Evolutionary conservation across 208 protist genomes (phyloP).

Genomic region (Leishmania gerbilli): DNA sequence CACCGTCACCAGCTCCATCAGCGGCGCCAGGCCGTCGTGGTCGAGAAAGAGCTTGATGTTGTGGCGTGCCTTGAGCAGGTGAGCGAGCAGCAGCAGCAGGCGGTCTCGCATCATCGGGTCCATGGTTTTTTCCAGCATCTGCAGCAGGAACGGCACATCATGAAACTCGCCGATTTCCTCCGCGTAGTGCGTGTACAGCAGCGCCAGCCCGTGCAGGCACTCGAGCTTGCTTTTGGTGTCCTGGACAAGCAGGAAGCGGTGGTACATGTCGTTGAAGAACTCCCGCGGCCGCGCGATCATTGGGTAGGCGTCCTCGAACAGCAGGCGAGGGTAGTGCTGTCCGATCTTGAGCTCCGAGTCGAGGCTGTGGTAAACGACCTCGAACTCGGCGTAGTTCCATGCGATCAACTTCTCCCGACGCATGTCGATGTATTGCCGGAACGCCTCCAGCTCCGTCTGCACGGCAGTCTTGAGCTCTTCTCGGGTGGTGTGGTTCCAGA

Average conservation of each 20-base stretch:
- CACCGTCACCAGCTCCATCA: slow-evolving; percentile 91
- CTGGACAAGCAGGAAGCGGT: slow-evolving; percentile 91
- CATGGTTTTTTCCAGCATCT: slow-evolving; percentile 71
- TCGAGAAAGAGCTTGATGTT: slow-evolving; percentile 95
- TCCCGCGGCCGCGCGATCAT: slow-evolving; percentile 78
- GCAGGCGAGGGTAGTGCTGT: slow-evolving; percentile 86
- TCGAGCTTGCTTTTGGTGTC: slow-evolving; percentile 63
- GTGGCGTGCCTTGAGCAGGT: slow-evolving; percentile 60
- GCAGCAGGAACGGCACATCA: slow-evolving; percentile 84
- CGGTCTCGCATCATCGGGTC: slow-evolving; percentile 87
- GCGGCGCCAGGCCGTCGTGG: slow-evolving; percentile 69
- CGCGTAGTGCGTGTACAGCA: slow-evolving; percentile 89
- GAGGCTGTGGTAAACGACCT: slow-evolving; percentile 90
- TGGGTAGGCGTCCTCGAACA: slow-evolving; percentile 81
- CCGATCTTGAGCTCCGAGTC: slow-evolving; percentile 89
- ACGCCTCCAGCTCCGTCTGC: slow-evolving; percentile 82
- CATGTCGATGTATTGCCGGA: slow-evolving; percentile 53
- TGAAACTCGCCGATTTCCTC: slow-evolving; percentile 83
- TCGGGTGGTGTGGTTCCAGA: slow-evolving; percentile 94
- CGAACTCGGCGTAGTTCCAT: slow-evolving; percentile 95
- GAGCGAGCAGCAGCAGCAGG: slow-evolving; percentile 81
- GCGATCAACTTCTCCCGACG: slow-evolving; percentile 45
- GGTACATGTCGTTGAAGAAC: slow-evolving; percentile 95
- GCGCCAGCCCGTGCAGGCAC: slow-evolving; percentile 90
- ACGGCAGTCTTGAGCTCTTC: slow-evolving; percentile 85